A percentile compares a stretch with the other conserved stretches of the same genome.
Conservation (phyloP, 352 stramenopile genomes). For the Globisporangium spiculum region DNA sequence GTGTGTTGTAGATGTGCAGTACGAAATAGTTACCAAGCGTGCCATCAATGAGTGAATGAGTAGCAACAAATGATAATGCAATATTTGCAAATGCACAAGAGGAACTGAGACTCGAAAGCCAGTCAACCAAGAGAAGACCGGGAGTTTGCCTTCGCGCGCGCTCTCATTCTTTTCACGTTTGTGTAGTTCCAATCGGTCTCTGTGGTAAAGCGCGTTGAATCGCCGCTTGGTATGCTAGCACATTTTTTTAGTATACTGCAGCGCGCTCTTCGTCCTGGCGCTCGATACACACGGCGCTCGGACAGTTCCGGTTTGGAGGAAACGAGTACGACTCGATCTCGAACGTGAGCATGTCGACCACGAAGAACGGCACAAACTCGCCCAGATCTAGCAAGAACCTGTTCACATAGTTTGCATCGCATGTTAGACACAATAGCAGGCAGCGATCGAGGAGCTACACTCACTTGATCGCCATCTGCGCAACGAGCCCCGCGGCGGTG, state of each 20-base stretch:
- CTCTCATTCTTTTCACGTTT: background rate
- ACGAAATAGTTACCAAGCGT: background rate
- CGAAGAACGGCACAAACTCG: conserved; percentile 41
- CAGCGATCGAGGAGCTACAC: conserved; percentile 1
- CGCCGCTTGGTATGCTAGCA: background rate
- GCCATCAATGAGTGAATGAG: background rate
- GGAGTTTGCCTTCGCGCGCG: background rate
- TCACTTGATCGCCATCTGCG: conserved; percentile 36
- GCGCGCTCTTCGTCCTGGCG: conserved; percentile 30
- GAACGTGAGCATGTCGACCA: conserved; percentile 32
- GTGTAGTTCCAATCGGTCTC: too few relatives aligned
- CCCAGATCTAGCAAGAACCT: conserved; percentile 36
- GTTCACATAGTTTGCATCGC: background rate
- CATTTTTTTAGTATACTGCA: background rate
- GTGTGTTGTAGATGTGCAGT: background rate
- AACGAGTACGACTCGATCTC: conserved; percentile 40
- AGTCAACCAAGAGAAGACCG: background rate
- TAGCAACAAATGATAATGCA: background rate
- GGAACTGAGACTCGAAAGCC: background rate
- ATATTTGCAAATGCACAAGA: background rate
- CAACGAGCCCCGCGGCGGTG: conserved; percentile 28
- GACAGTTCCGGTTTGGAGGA: conserved; percentile 23
- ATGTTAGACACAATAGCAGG: background rate
- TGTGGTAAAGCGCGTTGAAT: too few relatives aligned
- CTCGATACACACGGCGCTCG: conserved; percentile 25